phyloP scores from a whole-genome alignment of 2,329 filamentous ascomycete species.

The Domatiomyces catenatus region DNA sequence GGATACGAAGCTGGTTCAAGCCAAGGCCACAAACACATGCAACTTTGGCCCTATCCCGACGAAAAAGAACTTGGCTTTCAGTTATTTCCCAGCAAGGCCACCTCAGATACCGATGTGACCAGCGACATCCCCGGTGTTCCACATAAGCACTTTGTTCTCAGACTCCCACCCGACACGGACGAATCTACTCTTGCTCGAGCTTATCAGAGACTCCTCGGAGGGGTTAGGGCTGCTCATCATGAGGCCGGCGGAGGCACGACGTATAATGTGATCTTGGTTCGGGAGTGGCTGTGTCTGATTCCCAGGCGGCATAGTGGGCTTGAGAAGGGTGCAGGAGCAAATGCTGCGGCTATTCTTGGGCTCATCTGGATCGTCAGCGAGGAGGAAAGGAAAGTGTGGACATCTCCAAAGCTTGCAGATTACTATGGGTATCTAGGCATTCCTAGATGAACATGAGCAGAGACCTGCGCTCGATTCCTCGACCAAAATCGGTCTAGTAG shows the following conservation, averaged over 20 bases:
- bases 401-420: constrained; percentile 8
- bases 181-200: constrained; percentile 6
- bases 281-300: constrained; percentile 18
- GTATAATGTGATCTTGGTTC: constrained; percentile 19
- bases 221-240: constrained; percentile 11
- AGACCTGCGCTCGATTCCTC: background rate
- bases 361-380: constrained; percentile 15
- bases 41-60: constrained; percentile 25
- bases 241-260: constrained; percentile 10
- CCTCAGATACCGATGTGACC: constrained; percentile 11
- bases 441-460: constrained; percentile 6
- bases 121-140: constrained; percentile 13
- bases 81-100: constrained; percentile 15
- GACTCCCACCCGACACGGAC: constrained; percentile 10
- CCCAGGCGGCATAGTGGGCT: constrained; percentile 10
- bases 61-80: constrained; percentile 9
- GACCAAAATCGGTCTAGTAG: no score
- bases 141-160: constrained; percentile 19
- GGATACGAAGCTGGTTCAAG: constrained; percentile 29
- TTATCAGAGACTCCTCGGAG: constrained; percentile 13
- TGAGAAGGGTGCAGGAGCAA: constrained; percentile 12
- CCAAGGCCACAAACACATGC: constrained; percentile 33
- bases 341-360: constrained; percentile 18
- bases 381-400: constrained; percentile 14
- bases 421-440: constrained; percentile 15